A percentile compares a stretch with the other conserved stretches of the same genome.
Conservation (phyloP, 2,329 filamentous ascomycete genomes). For the Stachybotrys elegans region DNA sequence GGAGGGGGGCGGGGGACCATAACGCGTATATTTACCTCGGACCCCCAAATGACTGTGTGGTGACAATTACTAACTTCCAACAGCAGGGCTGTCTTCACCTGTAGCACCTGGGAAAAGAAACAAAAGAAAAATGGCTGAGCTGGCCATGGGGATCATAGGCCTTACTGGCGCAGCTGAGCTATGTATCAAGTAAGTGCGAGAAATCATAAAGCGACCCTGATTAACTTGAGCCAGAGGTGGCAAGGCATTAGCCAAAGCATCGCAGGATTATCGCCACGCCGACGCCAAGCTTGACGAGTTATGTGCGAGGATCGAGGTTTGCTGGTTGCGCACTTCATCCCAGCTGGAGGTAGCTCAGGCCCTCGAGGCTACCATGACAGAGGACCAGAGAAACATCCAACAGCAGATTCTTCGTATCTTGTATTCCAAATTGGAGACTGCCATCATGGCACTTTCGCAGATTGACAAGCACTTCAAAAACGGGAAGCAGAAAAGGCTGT, state of each 20-base stretch:
- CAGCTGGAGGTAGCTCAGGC: conserved; percentile 13
- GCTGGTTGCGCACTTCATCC: conserved; percentile 11
- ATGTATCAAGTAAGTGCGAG: background rate
- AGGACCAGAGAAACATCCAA: conserved; percentile 12
- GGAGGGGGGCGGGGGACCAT: too few relatives aligned
- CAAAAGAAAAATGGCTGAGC: background rate
- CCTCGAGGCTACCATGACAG: conserved; percentile 11
- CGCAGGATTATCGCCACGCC: background rate
- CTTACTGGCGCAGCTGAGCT: background rate
- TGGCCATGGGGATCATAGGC: background rate
- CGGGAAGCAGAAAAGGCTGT: background rate
- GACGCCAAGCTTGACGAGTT: conserved; percentile 4
- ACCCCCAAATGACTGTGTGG: too few relatives aligned
- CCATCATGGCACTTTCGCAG: background rate
- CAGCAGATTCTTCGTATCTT: conserved; percentile 11
- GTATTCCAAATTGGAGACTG: conserved; percentile 11
- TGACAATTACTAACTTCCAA: too few relatives aligned
- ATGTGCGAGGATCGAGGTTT: conserved; percentile 12
- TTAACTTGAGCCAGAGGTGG: too few relatives aligned
- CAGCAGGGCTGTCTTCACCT: too few relatives aligned
- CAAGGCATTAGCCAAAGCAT: background rate
- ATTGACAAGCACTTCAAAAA: background rate
- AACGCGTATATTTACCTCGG: too few relatives aligned
- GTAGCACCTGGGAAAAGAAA: too few relatives aligned
- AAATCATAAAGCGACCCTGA: too few relatives aligned